Percentiles rank a stretch among this genome's conserved stretches.
Conservation (phyloP, 1,139 yeast genomes). For the Magnusiomyces tetraspermus region DNA sequence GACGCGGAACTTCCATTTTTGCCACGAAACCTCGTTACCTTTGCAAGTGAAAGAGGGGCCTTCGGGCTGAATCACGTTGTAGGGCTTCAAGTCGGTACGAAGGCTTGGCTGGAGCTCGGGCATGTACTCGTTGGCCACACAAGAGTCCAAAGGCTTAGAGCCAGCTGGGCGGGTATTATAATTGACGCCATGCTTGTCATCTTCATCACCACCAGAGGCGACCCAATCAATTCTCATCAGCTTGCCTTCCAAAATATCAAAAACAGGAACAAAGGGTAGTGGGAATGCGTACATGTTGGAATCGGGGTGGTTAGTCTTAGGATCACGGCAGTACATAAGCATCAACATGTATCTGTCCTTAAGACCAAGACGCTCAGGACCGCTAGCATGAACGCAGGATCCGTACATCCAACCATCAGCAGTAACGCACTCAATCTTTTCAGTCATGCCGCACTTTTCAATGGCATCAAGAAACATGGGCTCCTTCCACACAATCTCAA, state of each 20-base stretch:
- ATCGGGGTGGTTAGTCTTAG: constrained; percentile 63
- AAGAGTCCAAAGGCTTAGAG: constrained; percentile 58
- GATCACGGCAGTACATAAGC: constrained; percentile 51
- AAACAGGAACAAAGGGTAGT: constrained; percentile 71
- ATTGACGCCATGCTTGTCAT: constrained; percentile 32
- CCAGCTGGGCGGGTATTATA: constrained; percentile 44
- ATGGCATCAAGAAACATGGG: constrained; percentile 55
- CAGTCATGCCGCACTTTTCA: constrained; percentile 49
- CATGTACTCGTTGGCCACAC: constrained; percentile 43
- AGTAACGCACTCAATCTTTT: constrained; percentile 44
- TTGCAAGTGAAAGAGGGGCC: constrained; percentile 69
- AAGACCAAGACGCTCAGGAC: constrained; percentile 59
- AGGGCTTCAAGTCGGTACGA: constrained; percentile 56
- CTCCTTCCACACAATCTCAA: constrained; percentile 64
- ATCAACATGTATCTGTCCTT: constrained; percentile 62
- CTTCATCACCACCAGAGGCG: constrained; percentile 54
- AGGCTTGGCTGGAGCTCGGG: constrained; percentile 41
- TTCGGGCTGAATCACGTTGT: constrained; percentile 70
- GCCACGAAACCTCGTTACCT: constrained; percentile 65
- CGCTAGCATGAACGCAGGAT: constrained; percentile 29
- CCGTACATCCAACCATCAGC: constrained; percentile 93
- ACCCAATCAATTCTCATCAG: constrained; percentile 70
- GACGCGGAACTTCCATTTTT: constrained; percentile 81
- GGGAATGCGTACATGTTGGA: constrained; percentile 83
- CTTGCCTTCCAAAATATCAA: constrained; percentile 55